Evolutionary conservation across 495 filamentous ascomycete genomes (phyloP).

Genomic region (Platismatia glauca): DNA sequence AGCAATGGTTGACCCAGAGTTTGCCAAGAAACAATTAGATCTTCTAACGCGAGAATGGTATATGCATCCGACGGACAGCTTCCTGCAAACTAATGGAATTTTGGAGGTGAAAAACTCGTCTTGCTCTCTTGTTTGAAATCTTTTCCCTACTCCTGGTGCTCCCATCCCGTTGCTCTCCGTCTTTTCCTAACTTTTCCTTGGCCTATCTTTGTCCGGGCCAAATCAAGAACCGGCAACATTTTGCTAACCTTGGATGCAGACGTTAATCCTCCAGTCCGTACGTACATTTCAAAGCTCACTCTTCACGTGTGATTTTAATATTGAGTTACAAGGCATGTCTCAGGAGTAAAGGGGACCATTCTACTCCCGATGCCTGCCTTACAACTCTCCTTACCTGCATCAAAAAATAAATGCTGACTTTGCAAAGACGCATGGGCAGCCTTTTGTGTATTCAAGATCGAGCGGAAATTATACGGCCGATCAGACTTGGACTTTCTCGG

Average conservation of each 20-base stretch:
- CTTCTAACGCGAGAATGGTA: constrained; percentile 96
- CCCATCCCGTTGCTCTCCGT: neutral
- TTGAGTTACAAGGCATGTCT: too few relatives aligned
- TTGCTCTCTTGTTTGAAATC: neutral
- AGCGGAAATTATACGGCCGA: constrained; percentile 90
- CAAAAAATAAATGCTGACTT: too few relatives aligned
- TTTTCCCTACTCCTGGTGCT: neutral
- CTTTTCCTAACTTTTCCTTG: neutral
- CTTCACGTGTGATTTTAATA: too few relatives aligned
- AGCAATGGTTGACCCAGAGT: constrained; percentile 94
- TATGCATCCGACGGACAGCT: constrained; percentile 95
- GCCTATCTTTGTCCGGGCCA: too few relatives aligned
- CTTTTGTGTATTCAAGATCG: constrained; percentile 94
- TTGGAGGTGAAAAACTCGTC: constrained; percentile 44
- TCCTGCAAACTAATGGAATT: constrained; percentile 94
- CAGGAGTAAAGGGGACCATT: too few relatives aligned
- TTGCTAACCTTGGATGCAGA: constrained; percentile 27
- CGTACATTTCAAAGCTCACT: too few relatives aligned
- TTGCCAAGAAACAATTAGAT: constrained; percentile 95
- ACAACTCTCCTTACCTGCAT: too few relatives aligned
- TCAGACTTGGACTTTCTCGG: constrained; percentile 84
- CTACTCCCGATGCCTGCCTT: too few relatives aligned
- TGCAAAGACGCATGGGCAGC: constrained; percentile 93
- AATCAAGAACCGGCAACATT: neutral
- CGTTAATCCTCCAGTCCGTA: constrained; percentile 93